Conservation (phyloP, 805 yeast species). For the Candida maesae region DNA sequence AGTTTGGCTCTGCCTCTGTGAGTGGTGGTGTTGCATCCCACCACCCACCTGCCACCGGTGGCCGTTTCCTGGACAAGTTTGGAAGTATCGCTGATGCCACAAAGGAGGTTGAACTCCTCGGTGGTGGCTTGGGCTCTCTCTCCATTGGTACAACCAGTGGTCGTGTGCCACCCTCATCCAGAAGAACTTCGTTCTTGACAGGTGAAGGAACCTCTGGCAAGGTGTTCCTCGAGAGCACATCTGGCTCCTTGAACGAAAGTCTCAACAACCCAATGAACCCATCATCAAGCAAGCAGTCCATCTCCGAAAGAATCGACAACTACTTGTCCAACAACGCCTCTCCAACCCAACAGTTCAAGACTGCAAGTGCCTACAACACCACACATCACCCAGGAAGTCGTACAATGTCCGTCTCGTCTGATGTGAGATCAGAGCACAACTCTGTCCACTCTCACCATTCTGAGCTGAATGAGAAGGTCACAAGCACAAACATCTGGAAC, state of each 20-base stretch:
- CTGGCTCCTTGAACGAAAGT: slow-evolving; percentile 29
- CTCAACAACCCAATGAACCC: slow-evolving; percentile 21
- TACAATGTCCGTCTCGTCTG: slow-evolving; percentile 26
- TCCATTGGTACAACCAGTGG: slow-evolving; percentile 31
- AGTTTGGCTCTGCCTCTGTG: slow-evolving; percentile 59
- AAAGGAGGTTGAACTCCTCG: slow-evolving; percentile 53
- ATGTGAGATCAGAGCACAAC: slow-evolving; percentile 33
- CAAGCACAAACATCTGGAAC: slow-evolving; percentile 50
- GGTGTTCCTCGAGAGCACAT: slow-evolving; percentile 25
- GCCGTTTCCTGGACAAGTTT: slow-evolving; percentile 57
- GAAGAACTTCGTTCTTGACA: slow-evolving; percentile 51
- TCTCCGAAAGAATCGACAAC: slow-evolving; percentile 57
- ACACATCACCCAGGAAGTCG: slow-evolving; percentile 11
- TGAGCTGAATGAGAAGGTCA: slow-evolving; percentile 27
- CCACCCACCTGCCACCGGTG: slow-evolving; percentile 23
- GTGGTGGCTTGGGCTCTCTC: slow-evolving; percentile 40
- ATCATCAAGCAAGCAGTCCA: slow-evolving; percentile 22
- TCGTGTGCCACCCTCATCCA: slow-evolving; percentile 37
- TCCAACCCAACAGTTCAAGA: slow-evolving; percentile 30
- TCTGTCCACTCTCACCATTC: slow-evolving; percentile 31
- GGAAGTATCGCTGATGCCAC: slow-evolving; percentile 67
- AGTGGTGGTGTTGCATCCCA: slow-evolving; percentile 42
- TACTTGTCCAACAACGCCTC: slow-evolving; percentile 46
- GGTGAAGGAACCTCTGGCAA: slow-evolving; percentile 28
- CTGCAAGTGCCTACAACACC: slow-evolving; percentile 1